Base-by-base conservation (phyloP, 2,329 filamentous ascomycete genomes). In the Exophiala bonariae region DNA sequence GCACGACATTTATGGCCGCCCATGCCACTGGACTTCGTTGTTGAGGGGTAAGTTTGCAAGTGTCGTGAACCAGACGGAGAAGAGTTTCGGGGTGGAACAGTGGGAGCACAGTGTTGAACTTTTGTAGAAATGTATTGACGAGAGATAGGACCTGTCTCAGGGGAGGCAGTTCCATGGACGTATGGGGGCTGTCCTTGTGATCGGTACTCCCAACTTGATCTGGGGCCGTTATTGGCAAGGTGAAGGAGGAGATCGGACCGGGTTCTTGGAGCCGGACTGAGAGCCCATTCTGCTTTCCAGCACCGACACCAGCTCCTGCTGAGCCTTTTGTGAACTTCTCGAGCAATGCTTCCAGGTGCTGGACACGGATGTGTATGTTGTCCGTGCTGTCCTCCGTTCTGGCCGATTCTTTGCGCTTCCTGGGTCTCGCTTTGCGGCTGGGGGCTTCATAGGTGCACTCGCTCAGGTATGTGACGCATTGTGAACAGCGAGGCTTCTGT, bases 401-500 rank as follows among this genome's bases (percentile, higher is more conserved):
- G 17, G 16, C 16, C 6, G 8, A 20, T 3, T 16, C 14, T 18
- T 20, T 22, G 30, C 36, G 6, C 16, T 36, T 16, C 37, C 26
- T 46, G 7, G 36, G 10, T 19, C 30, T 26, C 7, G 41, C 17
- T 26, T 39, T 39, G 26, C 47, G 45, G 22, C 42, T 49, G 22
- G 50, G 20, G 3, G 41, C 41, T 10, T 11, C 33, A 30, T 26
- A 52, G 19, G 44, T 41, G 36, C 51, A 54, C 19, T 38, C 32
- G 17, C 18, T 38, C 11, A 17, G 35, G 43, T 54, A 40, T 13
- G 42, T 58, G 42, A 63, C 55, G 44, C 66, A 68, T 40, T 65
- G 56, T 31, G 61, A 61, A 55, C 66, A 67, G 30, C 59, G 61
- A 48, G 66, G 66, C 36, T 62, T 63, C 44, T 59, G 48, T 49